These are phyloP conservation scores for Taiwanofungus camphoratus DNA, from an alignment of 1,284 basidiomycete genomes.

Conservation along the genomic window DNA sequence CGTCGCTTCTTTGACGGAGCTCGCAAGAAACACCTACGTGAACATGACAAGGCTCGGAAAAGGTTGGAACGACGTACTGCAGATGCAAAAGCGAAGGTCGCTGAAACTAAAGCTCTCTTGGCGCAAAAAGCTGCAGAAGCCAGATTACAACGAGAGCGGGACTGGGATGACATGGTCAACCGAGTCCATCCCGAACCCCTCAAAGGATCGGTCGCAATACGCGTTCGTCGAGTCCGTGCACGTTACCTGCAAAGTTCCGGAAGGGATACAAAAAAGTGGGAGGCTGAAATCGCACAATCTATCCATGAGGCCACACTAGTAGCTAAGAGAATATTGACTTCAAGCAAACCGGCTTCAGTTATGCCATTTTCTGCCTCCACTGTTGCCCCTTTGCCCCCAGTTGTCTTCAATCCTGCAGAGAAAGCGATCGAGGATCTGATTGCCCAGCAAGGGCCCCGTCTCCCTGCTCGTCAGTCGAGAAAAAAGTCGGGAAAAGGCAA, in stretches of 20 bases:
- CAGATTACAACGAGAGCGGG: conserved; percentile 42
- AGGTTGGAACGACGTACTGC: conserved; percentile 23
- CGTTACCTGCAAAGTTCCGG: conserved; percentile 52
- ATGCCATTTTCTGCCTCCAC: conserved; percentile 16
- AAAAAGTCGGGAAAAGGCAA: conserved; percentile 34
- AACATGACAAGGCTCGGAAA: conserved; percentile 37
- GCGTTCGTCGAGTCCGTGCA: conserved; percentile 46
- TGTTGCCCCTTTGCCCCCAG: conserved; percentile 26
- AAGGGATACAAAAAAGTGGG: conserved; percentile 53
- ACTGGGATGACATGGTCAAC: conserved; percentile 56
- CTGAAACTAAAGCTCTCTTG: conserved; percentile 44
- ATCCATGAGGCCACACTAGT: conserved; percentile 49
- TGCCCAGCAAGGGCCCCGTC: conserved; percentile 47
- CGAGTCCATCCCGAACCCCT: conserved; percentile 49
- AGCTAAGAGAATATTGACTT: conserved; percentile 35
- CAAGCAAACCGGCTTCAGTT: conserved; percentile 21
- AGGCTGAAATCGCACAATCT: conserved; percentile 49
- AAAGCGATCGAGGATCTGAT: conserved; percentile 52
- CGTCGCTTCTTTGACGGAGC: conserved; percentile 38
- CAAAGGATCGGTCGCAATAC: conserved; percentile 39
- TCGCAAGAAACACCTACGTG: conserved; percentile 34
- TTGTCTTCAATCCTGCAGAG: conserved; percentile 40
- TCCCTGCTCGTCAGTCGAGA: conserved; percentile 22
- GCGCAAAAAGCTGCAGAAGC: conserved; percentile 53
- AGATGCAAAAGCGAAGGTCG: conserved; percentile 31